Evolutionary conservation across 768 basidiomycete genomes (phyloP).

Genomic region (Boletus sensibilis): DNA sequence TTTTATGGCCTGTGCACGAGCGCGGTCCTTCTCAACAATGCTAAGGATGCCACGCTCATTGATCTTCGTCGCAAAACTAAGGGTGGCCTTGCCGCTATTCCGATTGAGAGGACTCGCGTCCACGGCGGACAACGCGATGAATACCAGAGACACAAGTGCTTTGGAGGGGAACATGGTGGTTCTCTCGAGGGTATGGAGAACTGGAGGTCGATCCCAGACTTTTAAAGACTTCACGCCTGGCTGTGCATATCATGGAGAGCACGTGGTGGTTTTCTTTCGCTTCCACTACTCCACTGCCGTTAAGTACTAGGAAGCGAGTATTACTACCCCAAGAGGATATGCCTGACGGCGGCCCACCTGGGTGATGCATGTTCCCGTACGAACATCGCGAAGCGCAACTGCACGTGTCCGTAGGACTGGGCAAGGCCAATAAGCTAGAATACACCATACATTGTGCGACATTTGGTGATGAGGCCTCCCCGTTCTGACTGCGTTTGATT

Average conservation of each 20-base stretch:
- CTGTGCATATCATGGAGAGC: not conserved
- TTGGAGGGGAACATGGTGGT: conserved; percentile 13
- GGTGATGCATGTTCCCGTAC: not conserved
- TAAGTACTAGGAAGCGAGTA: not conserved
- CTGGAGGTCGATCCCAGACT: too few species aligned
- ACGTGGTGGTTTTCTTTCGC: not conserved
- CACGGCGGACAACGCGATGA: conserved; percentile 12
- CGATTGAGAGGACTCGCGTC: conserved; percentile 13
- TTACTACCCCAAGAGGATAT: too few species aligned
- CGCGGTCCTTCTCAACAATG: conserved; percentile 20
- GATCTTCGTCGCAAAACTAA: conserved; percentile 13
- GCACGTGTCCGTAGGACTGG: not conserved
- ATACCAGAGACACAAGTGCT: conserved; percentile 8
- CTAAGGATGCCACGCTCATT: conserved; percentile 8
- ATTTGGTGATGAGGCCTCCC: not conserved
- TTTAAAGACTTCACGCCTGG: not conserved
- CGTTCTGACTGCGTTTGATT: not conserved
- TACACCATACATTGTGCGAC: not conserved
- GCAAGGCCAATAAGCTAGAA: not conserved
- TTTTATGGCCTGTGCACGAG: conserved; percentile 16
- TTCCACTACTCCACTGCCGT: not conserved
- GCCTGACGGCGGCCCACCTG: too few species aligned
- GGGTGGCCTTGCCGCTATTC: conserved; percentile 4
- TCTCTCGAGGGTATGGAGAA: too few species aligned
- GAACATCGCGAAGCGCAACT: not conserved